phyloP scores from a whole-genome alignment of 2,329 filamentous ascomycete genomes.

The Sarocladium brachiariae region DNA sequence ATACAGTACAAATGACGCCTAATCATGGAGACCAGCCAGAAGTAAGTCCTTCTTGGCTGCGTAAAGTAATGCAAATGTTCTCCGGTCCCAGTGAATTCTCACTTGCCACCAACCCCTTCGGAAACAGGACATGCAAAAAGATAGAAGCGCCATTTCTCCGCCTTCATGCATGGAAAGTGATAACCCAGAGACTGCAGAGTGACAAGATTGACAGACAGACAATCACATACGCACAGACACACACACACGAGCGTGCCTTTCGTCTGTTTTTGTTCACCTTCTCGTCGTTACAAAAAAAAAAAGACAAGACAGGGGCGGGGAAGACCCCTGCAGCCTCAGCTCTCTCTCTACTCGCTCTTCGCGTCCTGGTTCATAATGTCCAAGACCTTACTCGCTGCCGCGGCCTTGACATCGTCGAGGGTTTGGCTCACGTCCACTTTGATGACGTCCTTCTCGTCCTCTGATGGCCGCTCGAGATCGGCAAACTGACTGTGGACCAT shows the following conservation, averaged over 20 bases:
- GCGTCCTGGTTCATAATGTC: constrained; percentile 35
- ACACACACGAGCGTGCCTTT: background rate
- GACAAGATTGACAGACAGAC: background rate
- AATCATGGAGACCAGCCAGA: background rate
- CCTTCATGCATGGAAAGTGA: background rate
- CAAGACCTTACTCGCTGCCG: constrained; percentile 51
- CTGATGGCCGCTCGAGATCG: constrained; percentile 73
- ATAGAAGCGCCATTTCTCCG: constrained; percentile 5
- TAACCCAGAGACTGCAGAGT: background rate
- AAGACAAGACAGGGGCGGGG: no score
- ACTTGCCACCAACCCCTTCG: background rate
- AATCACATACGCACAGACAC: background rate
- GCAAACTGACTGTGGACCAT: constrained; percentile 95
- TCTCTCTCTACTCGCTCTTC: background rate
- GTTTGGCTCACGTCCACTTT: constrained; percentile 60
- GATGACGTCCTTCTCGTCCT: constrained; percentile 65
- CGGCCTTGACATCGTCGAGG: constrained; percentile 51
- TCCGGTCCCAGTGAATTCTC: background rate
- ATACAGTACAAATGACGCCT: background rate
- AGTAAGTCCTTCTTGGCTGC: background rate
- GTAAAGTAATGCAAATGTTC: constrained; percentile 3
- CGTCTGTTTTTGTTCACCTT: background rate
- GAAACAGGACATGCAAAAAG: background rate
- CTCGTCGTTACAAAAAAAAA: no score
- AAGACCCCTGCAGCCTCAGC: no score